Evolutionary conservation across 208 protist species (phyloP).

Genomic region (Crithidia mellificae): DNA sequence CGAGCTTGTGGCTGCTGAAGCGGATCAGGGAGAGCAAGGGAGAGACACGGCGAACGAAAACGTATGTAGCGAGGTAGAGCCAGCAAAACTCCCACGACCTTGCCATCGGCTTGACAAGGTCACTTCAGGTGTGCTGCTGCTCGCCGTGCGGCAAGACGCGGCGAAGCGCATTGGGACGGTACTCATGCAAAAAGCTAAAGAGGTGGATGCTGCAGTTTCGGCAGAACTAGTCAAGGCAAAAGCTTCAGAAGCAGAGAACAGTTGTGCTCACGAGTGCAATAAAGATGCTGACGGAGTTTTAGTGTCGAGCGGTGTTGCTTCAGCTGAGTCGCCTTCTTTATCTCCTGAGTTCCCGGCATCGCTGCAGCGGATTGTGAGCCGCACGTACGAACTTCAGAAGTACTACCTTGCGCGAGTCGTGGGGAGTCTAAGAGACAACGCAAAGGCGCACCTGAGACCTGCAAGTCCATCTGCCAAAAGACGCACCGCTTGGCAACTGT

Average conservation of each 20-base stretch:
- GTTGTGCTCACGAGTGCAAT: too few relatives aligned
- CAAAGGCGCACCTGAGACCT: too few relatives aligned
- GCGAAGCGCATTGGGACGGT: conserved; percentile 52
- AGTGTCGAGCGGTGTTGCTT: too few relatives aligned
- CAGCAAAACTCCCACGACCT: conserved; percentile 58
- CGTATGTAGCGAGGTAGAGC: conserved; percentile 38
- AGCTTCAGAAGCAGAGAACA: too few relatives aligned
- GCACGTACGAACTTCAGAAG: conserved; percentile 37
- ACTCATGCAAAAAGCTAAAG: conserved; percentile 67
- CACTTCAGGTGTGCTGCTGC: conserved; percentile 84
- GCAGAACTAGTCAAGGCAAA: conserved; percentile 6
- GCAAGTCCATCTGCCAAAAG: not conserved
- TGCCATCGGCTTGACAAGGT: conserved; percentile 90
- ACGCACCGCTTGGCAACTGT: conserved; percentile 2
- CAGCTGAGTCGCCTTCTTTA: not conserved
- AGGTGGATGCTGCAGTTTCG: conserved; percentile 48
- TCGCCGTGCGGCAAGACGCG: conserved; percentile 54
- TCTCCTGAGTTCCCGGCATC: conserved; percentile 1
- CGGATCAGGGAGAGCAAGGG: not conserved
- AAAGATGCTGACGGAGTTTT: not conserved
- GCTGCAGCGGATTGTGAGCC: conserved; percentile 16
- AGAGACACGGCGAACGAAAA: conserved; percentile 1
- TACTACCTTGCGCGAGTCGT: conserved; percentile 43
- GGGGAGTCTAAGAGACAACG: too few relatives aligned
- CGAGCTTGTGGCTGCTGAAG: not conserved